A percentile compares a stretch with the other conserved stretches of the same genome.
These are phyloP conservation scores for Fusarium humuli DNA, from an alignment of 2,329 filamentous ascomycete species.

Conservation along the genomic window DNA sequence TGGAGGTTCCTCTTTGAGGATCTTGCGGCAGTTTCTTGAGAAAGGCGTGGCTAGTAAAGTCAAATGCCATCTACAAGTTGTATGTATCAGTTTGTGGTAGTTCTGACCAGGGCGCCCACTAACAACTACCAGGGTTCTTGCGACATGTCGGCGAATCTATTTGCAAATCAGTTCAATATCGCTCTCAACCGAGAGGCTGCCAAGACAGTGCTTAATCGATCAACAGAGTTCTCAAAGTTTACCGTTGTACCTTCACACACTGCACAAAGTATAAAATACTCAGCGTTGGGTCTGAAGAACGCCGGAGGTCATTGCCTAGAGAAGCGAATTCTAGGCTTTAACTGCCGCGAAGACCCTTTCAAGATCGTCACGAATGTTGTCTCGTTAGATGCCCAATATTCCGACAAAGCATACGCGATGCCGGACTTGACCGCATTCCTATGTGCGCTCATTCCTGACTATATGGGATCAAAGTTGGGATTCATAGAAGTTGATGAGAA, in stretches of 20 bases:
- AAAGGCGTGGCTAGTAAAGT: constrained; percentile 33
- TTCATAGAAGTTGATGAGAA: constrained; percentile 22
- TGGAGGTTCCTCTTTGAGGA: constrained; percentile 39
- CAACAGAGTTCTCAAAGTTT: constrained; percentile 30
- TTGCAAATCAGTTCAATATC: constrained; percentile 44
- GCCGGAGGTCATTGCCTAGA: constrained; percentile 32
- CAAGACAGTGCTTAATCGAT: constrained; percentile 29
- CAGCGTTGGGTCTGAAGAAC: constrained; percentile 21
- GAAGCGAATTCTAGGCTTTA: constrained; percentile 41
- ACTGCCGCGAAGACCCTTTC: constrained; percentile 39
- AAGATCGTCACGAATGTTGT: constrained; percentile 34
- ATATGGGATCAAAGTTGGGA: constrained; percentile 8
- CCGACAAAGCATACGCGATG: constrained; percentile 33
- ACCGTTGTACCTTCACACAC: constrained; percentile 43
- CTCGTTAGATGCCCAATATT: constrained; percentile 33
- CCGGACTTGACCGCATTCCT: constrained; percentile 40
- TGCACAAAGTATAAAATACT: constrained; percentile 42
- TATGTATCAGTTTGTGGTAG: constrained; percentile 1
- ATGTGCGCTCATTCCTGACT: constrained; percentile 25
- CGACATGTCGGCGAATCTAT: constrained; percentile 38
- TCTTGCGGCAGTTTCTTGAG: constrained; percentile 36
- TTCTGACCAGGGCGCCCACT: neutral
- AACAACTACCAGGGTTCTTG: constrained; percentile 34
- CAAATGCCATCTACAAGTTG: constrained; percentile 39
- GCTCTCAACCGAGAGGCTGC: constrained; percentile 37